A percentile compares a stretch with the other conserved stretches of the same genome.
Conservation (phyloP, 2,329 filamentous ascomycete species). For the Nigrospora osmanthi region DNA sequence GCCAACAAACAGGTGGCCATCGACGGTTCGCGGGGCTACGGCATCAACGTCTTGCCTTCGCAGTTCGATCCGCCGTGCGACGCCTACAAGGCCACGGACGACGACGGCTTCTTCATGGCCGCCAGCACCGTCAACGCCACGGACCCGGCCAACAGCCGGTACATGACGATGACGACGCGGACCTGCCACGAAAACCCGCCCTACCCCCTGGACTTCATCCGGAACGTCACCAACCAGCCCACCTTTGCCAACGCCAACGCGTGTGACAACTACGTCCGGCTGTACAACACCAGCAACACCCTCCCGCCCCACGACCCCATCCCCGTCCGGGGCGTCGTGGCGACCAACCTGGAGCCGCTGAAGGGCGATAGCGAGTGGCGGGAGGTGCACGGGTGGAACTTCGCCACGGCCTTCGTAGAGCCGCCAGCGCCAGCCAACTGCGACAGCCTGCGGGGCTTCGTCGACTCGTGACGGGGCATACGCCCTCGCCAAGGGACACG, state of each 20-base stretch:
- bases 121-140: neutral
- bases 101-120: constrained; percentile 11
- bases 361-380: constrained; percentile 4
- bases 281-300: constrained; percentile 37
- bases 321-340: constrained; percentile 14
- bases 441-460: neutral
- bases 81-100: constrained; percentile 30
- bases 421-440: constrained; percentile 3
- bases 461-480: no score
- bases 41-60: constrained; percentile 31
- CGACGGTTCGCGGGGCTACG: constrained; percentile 35
- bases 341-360: constrained; percentile 18
- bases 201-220: constrained; percentile 33
- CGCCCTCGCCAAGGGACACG: no score
- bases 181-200: constrained; percentile 8
- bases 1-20: constrained; percentile 32
- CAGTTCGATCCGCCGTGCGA: constrained; percentile 39
- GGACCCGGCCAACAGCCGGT: constrained; percentile 7
- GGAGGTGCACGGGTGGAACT: constrained; percentile 13
- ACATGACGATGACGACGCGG: constrained; percentile 18
- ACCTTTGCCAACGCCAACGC: constrained; percentile 29
- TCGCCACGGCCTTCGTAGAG: constrained; percentile 16
- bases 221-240: constrained; percentile 48
- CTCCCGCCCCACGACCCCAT: constrained; percentile 17
- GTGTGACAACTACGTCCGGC: constrained; percentile 34